phyloP scores from a whole-genome alignment of 2,329 filamentous ascomycete species.

The Aspergillus vadensis region DNA sequence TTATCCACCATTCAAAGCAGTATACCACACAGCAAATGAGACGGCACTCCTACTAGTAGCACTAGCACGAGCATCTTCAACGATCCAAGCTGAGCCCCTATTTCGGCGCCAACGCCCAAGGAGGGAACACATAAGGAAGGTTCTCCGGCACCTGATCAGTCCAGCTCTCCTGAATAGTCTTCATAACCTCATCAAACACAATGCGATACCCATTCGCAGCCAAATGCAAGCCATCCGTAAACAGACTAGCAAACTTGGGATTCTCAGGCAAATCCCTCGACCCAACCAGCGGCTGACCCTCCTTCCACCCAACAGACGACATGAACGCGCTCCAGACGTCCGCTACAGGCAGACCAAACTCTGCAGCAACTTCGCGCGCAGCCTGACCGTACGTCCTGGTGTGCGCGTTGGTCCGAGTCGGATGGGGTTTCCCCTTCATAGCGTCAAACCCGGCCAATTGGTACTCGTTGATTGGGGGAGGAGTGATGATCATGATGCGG shows the following conservation, averaged over 20 bases:
- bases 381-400: conserved; percentile 68
- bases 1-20: not conserved
- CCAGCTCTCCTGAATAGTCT: conserved; percentile 53
- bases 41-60: too few species aligned
- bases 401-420: conserved; percentile 61
- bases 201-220: conserved; percentile 58
- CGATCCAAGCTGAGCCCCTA: conserved; percentile 11
- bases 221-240: conserved; percentile 64
- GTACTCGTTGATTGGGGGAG: conserved; percentile 81
- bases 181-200: conserved; percentile 57
- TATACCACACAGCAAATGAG: too few species aligned
- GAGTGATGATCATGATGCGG: conserved; percentile 73
- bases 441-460: conserved; percentile 56
- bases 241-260: conserved; percentile 54
- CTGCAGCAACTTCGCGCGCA: conserved; percentile 62
- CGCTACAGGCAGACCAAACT: conserved; percentile 62
- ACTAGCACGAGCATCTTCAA: too few species aligned
- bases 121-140: conserved; percentile 56
- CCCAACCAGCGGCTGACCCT: conserved; percentile 56
- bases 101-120: conserved; percentile 52
- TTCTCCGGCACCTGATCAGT: conserved; percentile 58
- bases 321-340: conserved; percentile 82
- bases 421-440: conserved; percentile 49
- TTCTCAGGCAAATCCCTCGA: conserved; percentile 60
- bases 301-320: conserved; percentile 59